These are phyloP conservation scores for Fusarium sp. DNA, from an alignment of 2,329 filamentous ascomycete species.

Conservation along the genomic window DNA sequence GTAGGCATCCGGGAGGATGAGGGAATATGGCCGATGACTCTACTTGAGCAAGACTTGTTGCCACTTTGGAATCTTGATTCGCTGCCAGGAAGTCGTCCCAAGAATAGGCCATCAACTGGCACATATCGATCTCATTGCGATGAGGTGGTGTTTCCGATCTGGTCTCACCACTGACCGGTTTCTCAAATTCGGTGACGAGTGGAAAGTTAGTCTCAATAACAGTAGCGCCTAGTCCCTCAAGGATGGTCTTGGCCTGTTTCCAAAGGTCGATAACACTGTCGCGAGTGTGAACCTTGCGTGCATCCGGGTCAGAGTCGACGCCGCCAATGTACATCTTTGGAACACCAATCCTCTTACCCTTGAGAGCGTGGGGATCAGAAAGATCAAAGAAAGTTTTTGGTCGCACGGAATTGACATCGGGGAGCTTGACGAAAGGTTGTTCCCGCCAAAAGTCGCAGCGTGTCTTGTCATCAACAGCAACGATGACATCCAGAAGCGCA, in stretches of 20 bases:
- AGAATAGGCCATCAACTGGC: slow-evolving; percentile 1
- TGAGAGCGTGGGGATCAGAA: neutral
- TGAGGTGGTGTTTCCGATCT: neutral
- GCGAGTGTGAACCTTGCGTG: neutral
- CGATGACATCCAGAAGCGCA: slow-evolving; percentile 14
- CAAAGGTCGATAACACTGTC: neutral
- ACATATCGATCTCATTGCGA: slow-evolving; percentile 7
- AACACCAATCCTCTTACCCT: slow-evolving; percentile 11
- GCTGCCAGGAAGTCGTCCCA: neutral
- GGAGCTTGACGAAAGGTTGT: slow-evolving; percentile 13
- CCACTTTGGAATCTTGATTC: neutral
- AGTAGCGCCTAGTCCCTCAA: neutral
- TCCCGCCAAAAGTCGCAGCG: slow-evolving; percentile 24
- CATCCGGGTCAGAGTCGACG: neutral
- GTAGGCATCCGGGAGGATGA: neutral
- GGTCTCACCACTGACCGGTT: neutral
- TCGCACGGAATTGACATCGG: neutral
- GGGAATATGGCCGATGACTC: neutral
- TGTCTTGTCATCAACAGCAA: neutral
- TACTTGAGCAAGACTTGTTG: neutral
- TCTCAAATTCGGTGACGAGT: neutral
- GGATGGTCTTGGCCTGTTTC: neutral
- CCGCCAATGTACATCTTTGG: slow-evolving; percentile 24
- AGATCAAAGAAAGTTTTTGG: slow-evolving; percentile 7
- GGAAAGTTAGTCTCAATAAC: neutral